A percentile compares a stretch with the other conserved stretches of the same genome.
These are phyloP conservation scores for Alopecurus myosuroides DNA, from an alignment of 176 grass and related monocot genomes.

Conservation along the genomic window DNA sequence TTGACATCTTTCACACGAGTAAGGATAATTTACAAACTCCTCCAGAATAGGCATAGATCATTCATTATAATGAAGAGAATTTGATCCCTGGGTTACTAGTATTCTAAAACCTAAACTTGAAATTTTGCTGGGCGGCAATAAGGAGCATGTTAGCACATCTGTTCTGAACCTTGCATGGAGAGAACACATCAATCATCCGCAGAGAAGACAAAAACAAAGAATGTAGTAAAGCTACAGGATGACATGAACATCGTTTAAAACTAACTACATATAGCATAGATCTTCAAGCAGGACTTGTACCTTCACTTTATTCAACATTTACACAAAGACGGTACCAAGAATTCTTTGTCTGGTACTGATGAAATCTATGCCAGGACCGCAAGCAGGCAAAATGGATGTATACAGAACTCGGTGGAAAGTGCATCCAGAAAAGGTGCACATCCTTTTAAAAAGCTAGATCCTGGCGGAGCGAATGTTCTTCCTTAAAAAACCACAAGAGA, in stretches of 20 bases:
- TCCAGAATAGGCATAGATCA: not conserved
- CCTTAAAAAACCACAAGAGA: conserved; percentile 4
- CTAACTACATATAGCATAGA: not conserved
- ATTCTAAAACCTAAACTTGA: not conserved
- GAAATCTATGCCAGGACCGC: not conserved
- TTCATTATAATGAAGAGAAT: not conserved
- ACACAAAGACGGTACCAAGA: not conserved
- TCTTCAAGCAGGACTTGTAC: not conserved
- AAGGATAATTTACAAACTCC: not conserved
- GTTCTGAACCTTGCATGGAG: not conserved
- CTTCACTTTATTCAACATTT: not conserved
- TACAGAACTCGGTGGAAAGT: not conserved
- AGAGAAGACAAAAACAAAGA: not conserved
- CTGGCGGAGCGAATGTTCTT: not conserved
- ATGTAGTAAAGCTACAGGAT: not conserved
- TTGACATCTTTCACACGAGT: not conserved
- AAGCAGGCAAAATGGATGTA: not conserved
- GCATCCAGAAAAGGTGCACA: not conserved
- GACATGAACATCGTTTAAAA: not conserved
- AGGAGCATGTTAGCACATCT: not conserved
- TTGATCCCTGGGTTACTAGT: not conserved
- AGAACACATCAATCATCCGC: not conserved
- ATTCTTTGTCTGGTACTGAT: not conserved
- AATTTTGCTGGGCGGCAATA: not conserved
- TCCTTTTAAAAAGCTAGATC: conserved; percentile 19